These are phyloP conservation scores for Penicillium thymicola DNA, from an alignment of 2,329 filamentous ascomycete genomes.

Conservation along the genomic window DNA sequence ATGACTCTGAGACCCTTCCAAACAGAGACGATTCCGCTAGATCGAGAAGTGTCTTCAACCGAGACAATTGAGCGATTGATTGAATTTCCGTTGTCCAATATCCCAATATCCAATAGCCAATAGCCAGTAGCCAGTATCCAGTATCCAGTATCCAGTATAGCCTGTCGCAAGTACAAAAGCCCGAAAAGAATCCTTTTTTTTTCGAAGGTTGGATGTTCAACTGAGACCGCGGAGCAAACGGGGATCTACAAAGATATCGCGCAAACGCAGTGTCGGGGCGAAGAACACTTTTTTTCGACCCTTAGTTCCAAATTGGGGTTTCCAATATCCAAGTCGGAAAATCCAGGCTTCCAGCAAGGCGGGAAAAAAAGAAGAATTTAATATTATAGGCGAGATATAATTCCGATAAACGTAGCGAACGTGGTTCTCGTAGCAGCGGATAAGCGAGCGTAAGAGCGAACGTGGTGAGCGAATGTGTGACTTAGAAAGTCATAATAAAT, in stretches of 20 bases:
- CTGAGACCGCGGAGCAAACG: conserved; percentile 14
- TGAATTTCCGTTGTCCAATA: not conserved
- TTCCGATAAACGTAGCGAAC: conserved; percentile 36
- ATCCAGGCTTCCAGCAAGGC: conserved; percentile 3
- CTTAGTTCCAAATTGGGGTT: not conserved
- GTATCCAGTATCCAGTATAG: not conserved
- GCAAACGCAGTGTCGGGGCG: conserved; percentile 17
- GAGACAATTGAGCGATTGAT: conserved; percentile 16
- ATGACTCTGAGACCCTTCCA: conserved; percentile 19
- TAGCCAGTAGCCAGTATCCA: not conserved
- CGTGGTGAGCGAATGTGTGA: conserved; percentile 36
- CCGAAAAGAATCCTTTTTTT: not conserved
- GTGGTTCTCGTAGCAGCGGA: conserved; percentile 37
- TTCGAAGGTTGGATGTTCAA: not conserved
- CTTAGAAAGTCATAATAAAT: conserved; percentile 33
- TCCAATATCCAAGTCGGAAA: not conserved
- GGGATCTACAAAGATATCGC: conserved; percentile 11
- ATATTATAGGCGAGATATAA: conserved; percentile 25
- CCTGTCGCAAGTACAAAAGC: not conserved
- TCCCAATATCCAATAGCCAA: not conserved
- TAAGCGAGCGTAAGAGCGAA: conserved; percentile 40
- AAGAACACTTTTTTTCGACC: conserved; percentile 9
- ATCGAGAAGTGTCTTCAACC: conserved; percentile 15
- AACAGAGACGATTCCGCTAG: conserved; percentile 11
- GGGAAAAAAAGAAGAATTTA: conserved; percentile 16